These are phyloP conservation scores for Dryas drummondii DNA, from an alignment of 306 rosid genomes.

Conservation along the genomic window DNA sequence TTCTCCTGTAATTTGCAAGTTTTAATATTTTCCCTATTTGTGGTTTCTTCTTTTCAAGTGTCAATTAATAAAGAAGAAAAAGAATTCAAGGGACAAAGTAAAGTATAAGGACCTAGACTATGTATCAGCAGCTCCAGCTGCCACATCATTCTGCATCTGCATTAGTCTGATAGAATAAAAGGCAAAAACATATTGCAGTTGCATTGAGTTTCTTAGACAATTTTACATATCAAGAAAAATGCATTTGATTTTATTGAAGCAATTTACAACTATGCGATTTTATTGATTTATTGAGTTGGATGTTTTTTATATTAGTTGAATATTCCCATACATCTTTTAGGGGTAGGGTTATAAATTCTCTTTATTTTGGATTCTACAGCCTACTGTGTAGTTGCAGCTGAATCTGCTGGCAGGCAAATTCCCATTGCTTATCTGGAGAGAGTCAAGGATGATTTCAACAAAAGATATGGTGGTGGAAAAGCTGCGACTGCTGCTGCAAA, in stretches of 20 bases:
- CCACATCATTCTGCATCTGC: too few relatives aligned
- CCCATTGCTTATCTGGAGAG: conserved; percentile 88
- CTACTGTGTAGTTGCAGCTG: conserved; percentile 81
- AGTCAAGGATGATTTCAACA: conserved; percentile 78
- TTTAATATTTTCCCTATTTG: too few relatives aligned
- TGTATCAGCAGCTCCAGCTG: too few relatives aligned
- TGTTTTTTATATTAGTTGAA: not conserved
- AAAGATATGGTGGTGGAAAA: conserved; percentile 83
- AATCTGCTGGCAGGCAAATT: conserved; percentile 86
- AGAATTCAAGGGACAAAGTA: too few relatives aligned
- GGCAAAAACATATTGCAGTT: too few relatives aligned
- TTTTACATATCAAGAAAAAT: too few relatives aligned
- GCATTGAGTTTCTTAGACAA: too few relatives aligned
- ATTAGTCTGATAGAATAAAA: too few relatives aligned
- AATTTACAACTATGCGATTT: not conserved
- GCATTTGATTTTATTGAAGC: not conserved
- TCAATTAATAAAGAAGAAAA: too few relatives aligned
- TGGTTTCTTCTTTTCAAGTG: too few relatives aligned
- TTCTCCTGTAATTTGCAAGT: too few relatives aligned
- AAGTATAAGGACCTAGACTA: too few relatives aligned
- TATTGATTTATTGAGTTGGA: not conserved
- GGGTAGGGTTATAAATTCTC: conserved; percentile 10
- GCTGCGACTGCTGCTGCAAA: conserved; percentile 68
- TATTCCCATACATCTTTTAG: not conserved
- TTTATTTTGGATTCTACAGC: conserved; percentile 50